phyloP scores from a whole-genome alignment of 371 early-diverging fungal genomes.

The Batkoa obscura region DNA sequence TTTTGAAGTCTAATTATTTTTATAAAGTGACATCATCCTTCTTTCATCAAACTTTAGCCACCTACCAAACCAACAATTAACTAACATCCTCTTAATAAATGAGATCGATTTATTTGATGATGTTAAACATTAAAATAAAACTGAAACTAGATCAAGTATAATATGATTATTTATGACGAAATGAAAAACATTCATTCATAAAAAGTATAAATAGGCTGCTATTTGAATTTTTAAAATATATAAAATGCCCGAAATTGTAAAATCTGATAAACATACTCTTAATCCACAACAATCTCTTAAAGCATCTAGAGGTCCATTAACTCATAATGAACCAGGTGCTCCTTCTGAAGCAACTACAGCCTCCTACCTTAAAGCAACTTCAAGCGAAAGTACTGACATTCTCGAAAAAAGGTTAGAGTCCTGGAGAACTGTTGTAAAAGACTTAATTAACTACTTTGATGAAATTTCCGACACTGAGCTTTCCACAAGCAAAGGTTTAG shows the following conservation, averaged over 20 bases:
- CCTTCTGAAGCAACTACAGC: neutral
- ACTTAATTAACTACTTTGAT: neutral
- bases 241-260: neutral
- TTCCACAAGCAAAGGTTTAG: neutral
- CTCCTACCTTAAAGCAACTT: neutral
- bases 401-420: neutral
- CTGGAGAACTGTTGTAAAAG: neutral
- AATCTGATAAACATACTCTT: neutral
- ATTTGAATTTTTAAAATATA: too few species aligned
- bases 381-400: neutral
- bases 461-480: neutral
- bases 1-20: too few species aligned
- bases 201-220: too few species aligned
- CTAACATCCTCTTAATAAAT: too few species aligned
- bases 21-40: too few species aligned
- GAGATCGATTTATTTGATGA: too few species aligned
- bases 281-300: neutral
- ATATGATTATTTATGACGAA: too few species aligned
- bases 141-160: too few species aligned
- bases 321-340: neutral
- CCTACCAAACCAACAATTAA: too few species aligned
- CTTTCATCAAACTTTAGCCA: too few species aligned
- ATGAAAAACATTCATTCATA: too few species aligned
- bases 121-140: too few species aligned
- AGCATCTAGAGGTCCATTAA: neutral